phyloP scores from a whole-genome alignment of 1,284 basidiomycete genomes.

The Ganoderma multipileum region DNA sequence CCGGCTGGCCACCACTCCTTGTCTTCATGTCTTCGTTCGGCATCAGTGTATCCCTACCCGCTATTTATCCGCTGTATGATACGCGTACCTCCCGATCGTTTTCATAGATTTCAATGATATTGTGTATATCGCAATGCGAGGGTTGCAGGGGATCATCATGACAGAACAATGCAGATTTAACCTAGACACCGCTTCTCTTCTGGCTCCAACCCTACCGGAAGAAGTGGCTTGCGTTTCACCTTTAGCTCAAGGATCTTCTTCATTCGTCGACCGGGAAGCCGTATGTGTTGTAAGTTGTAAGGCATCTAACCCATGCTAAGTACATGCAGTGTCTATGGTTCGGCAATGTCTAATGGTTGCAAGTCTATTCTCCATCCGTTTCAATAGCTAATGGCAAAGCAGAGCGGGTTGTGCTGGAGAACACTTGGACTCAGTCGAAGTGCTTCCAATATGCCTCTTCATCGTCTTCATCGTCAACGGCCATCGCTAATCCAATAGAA shows the following conservation, averaged over 20 bases:
- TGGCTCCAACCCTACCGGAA: too few species aligned
- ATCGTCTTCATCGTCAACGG: not conserved
- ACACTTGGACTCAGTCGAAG: not conserved
- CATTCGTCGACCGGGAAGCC: too few species aligned
- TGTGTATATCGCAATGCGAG: too few species aligned
- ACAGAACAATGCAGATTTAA: too few species aligned
- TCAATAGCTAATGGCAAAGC: not conserved
- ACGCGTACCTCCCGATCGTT: not conserved
- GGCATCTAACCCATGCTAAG: not conserved
- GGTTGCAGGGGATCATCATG: too few species aligned
- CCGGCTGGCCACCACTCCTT: not conserved
- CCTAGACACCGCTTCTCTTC: too few species aligned
- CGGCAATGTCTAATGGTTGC: not conserved
- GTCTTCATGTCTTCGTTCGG: not conserved
- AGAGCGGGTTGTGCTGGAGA: not conserved
- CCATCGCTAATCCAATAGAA: not conserved
- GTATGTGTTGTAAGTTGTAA: not conserved
- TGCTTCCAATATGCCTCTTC: not conserved
- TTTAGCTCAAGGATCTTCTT: too few species aligned
- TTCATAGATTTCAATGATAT: not conserved
- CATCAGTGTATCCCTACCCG: conserved; percentile 16
- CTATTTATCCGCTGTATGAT: not conserved
- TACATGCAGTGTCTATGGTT: not conserved
- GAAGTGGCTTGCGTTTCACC: too few species aligned
- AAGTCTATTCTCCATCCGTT: not conserved